These are phyloP conservation scores for Pseudovirgaria hyperparasitica DNA, from an alignment of 2,329 filamentous ascomycete species.

Conservation along the genomic window DNA sequence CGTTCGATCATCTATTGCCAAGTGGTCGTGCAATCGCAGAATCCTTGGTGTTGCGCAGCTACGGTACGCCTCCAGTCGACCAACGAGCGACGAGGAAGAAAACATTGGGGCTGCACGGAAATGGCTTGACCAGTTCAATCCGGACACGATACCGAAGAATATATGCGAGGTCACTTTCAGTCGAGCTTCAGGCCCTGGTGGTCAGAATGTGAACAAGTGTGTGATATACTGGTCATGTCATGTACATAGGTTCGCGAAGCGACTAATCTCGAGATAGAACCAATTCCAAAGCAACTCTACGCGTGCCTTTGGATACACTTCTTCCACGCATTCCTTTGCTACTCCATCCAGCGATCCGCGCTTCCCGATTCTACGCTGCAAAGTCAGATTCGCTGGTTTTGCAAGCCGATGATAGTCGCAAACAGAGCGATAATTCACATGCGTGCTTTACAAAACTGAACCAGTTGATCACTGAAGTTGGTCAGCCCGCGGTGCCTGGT, in stretches of 20 bases:
- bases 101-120: conserved; percentile 33
- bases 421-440: conserved; percentile 47
- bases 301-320: conserved; percentile 39
- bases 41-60: background rate
- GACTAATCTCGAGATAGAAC: conserved; percentile 33
- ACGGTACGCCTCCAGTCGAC: conserved; percentile 1
- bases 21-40: background rate
- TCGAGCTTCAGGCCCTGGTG: conserved; percentile 51
- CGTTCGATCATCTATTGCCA: too few species aligned
- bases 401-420: conserved; percentile 50
- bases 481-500: conserved; percentile 40
- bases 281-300: conserved; percentile 54
- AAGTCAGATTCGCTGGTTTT: conserved; percentile 44
- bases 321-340: conserved; percentile 40
- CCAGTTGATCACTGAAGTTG: conserved; percentile 39
- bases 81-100: conserved; percentile 10
- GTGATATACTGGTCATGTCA: conserved; percentile 9
- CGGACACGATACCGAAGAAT: conserved; percentile 41
- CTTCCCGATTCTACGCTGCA: conserved; percentile 42
- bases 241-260: conserved; percentile 1
- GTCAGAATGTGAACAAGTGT: conserved; percentile 59
- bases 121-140: conserved; percentile 43
- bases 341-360: conserved; percentile 38
- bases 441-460: conserved; percentile 46
- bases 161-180: conserved; percentile 49